Conservation (phyloP, 2,329 filamentous ascomycete genomes). For the Ceratocystis papillata region DNA sequence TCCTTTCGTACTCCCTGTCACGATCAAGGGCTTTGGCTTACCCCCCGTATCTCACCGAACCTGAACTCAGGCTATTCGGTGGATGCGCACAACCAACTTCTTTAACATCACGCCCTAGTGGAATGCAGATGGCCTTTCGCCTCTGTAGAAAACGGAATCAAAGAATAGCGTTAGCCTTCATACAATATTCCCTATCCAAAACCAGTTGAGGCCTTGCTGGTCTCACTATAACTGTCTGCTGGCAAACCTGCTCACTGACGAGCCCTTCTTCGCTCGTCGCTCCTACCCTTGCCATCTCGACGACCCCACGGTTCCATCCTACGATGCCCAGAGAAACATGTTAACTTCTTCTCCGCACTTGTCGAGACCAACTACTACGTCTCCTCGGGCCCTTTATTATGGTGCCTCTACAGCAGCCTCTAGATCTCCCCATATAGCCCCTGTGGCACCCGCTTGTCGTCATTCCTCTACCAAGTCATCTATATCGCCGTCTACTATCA, state of each 20-base stretch:
- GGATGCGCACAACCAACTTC: background rate
- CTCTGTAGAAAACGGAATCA: background rate
- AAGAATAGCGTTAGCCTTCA: background rate
- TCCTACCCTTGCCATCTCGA: background rate
- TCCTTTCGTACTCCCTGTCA: background rate
- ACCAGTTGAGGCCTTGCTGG: background rate
- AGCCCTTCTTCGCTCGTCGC: background rate
- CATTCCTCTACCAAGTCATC: conserved; percentile 22
- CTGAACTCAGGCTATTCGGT: background rate
- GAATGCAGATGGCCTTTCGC: background rate
- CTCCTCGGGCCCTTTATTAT: conserved; percentile 23
- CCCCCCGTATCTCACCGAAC: background rate
- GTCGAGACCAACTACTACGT: conserved; percentile 22
- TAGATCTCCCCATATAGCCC: conserved; percentile 21
- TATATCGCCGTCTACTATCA: conserved; percentile 9
- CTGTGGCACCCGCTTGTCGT: conserved; percentile 11
- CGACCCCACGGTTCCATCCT: conserved; percentile 6
- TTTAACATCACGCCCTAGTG: background rate
- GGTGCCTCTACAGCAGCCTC: conserved; percentile 19
- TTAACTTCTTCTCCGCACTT: conserved; percentile 24
- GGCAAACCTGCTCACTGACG: background rate
- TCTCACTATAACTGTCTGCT: background rate
- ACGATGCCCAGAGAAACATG: conserved; percentile 23
- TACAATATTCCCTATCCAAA: background rate
- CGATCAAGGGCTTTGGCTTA: background rate